Evolutionary conservation across 2,329 filamentous ascomycete genomes (phyloP).

Genomic region (Zymoseptoria pseudotritici): DNA sequence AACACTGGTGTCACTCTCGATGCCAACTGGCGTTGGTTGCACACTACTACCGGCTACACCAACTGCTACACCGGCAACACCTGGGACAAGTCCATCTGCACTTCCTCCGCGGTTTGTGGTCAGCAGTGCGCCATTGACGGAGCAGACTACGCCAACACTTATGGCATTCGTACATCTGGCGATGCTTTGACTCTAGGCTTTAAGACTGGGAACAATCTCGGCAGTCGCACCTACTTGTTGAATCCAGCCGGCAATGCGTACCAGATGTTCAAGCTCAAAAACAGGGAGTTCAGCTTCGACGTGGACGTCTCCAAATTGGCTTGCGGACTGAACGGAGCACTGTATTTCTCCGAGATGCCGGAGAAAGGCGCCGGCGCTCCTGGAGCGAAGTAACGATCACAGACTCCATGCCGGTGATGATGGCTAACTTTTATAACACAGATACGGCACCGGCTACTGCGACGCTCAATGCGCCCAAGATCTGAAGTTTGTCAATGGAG

Average conservation of each 20-base stretch:
- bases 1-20: constrained; percentile 34
- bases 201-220: constrained; percentile 31
- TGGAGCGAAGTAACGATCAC: constrained; percentile 22
- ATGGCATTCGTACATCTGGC: constrained; percentile 47
- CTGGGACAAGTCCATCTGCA: constrained; percentile 36
- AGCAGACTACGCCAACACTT: constrained; percentile 49
- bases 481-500: constrained; percentile 27
- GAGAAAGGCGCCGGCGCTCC: constrained; percentile 51
- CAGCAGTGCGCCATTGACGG: constrained; percentile 51
- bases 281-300: constrained; percentile 65
- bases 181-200: constrained; percentile 42
- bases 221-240: constrained; percentile 57
- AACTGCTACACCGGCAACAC: constrained; percentile 44
- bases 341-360: constrained; percentile 60
- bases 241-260: constrained; percentile 52
- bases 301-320: constrained; percentile 61
- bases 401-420: background rate
- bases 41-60: constrained; percentile 37
- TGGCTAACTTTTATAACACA: constrained; percentile 34
- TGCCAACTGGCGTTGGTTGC: constrained; percentile 46
- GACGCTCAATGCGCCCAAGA: constrained; percentile 41
- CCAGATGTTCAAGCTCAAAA: constrained; percentile 57
- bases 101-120: constrained; percentile 40
- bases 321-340: constrained; percentile 63
- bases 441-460: constrained; percentile 53